Conservation (phyloP, 306 rosid species). For the Arachis stenosperma region DNA sequence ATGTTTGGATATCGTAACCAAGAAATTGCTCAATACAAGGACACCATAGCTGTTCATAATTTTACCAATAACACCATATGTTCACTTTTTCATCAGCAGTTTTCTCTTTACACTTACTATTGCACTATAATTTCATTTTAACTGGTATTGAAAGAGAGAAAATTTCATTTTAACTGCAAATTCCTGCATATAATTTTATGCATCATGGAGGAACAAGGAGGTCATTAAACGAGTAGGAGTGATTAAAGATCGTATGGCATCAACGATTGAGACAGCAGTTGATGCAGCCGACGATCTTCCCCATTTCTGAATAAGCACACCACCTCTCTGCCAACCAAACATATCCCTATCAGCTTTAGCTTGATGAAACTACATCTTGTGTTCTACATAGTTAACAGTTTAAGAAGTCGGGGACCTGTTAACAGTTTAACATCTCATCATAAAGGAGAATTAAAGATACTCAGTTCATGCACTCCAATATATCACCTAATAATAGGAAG, state of each 20-base stretch:
- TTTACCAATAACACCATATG: background rate
- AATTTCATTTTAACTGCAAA: background rate
- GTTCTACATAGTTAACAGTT: slow-evolving; percentile 45
- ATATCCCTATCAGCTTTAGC: slow-evolving; percentile 30
- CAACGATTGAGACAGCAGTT: slow-evolving; percentile 83
- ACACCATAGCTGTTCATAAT: background rate
- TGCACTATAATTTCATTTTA: background rate
- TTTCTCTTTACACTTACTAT: background rate
- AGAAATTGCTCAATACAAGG: slow-evolving; percentile 39
- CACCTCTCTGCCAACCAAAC: slow-evolving; percentile 78
- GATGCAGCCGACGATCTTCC: slow-evolving; percentile 99
- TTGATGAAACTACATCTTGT: slow-evolving; percentile 22
- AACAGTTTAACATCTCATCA: slow-evolving; percentile 26
- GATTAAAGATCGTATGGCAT: slow-evolving; percentile 82
- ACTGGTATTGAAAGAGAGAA: slow-evolving; percentile 41
- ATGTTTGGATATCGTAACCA: too few relatives aligned
- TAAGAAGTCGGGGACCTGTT: slow-evolving; percentile 93
- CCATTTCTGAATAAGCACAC: slow-evolving; percentile 88
- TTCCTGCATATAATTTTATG: background rate
- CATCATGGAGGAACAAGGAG: slow-evolving; percentile 6
- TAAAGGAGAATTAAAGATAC: slow-evolving; percentile 26
- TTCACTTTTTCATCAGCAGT: slow-evolving; percentile 4
- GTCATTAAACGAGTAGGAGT: slow-evolving; percentile 66
- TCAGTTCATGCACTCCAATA: slow-evolving; percentile 18
- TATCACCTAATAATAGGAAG: background rate